phyloP scores from a whole-genome alignment of 2,329 filamentous ascomycete species.

The Neofusicoccum sp. region DNA sequence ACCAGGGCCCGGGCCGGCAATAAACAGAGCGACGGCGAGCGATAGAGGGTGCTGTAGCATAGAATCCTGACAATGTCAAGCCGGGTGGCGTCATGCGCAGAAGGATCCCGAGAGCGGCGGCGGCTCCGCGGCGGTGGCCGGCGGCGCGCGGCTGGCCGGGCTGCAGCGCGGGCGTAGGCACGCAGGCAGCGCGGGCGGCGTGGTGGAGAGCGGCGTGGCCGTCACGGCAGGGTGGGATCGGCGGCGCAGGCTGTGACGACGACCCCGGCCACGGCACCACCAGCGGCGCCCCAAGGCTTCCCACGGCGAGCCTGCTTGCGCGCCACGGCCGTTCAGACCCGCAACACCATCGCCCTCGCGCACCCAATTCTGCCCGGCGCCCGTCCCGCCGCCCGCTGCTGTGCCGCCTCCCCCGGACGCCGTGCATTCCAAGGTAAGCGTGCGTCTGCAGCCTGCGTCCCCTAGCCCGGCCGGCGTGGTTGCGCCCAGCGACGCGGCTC shows the following conservation, averaged over 20 bases:
- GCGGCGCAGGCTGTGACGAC: constrained; percentile 12
- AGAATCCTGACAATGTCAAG: constrained; percentile 18
- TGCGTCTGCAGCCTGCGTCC: background rate
- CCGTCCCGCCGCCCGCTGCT: background rate
- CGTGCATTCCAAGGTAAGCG: background rate
- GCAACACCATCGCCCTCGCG: background rate
- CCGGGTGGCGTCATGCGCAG: constrained; percentile 12
- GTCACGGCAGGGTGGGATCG: background rate
- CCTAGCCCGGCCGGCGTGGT: constrained; percentile 6
- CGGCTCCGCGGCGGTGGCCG: background rate
- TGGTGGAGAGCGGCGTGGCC: too few species aligned
- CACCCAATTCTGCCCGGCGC: background rate
- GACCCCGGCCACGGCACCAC: background rate
- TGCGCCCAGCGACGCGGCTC: constrained; percentile 18
- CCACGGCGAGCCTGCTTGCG: constrained; percentile 9
- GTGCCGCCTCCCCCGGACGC: background rate
- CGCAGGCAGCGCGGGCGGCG: too few species aligned
- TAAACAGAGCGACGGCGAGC: constrained; percentile 1
- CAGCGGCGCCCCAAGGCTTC: constrained; percentile 8
- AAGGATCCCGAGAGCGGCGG: background rate
- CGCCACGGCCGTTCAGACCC: constrained; percentile 9
- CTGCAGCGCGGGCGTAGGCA: too few species aligned
- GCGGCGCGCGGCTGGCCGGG: too few species aligned
- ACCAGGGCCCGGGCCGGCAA: constrained; percentile 69
- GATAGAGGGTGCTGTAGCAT: constrained; percentile 17